phyloP scores from a whole-genome alignment of 179 eudicot species.

The Camellia oleifera region DNA sequence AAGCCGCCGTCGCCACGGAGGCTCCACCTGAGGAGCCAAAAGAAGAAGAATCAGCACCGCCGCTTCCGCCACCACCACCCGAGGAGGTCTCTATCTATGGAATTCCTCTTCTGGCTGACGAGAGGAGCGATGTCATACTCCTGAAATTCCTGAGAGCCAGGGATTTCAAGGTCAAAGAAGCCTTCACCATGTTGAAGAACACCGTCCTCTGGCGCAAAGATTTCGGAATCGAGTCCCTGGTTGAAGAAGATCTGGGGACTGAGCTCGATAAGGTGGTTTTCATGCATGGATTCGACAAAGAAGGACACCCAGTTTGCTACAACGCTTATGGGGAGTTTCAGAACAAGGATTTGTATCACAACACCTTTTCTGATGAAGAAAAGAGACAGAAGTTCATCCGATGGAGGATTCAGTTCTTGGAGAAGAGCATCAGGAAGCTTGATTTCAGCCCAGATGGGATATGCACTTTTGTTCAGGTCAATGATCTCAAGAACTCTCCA shows the following conservation, averaged over 20 bases:
- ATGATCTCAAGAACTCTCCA: constrained; percentile 66
- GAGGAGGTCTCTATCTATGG: constrained; percentile 78
- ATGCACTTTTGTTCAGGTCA: constrained; percentile 59
- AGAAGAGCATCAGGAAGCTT: constrained; percentile 64
- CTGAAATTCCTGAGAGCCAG: constrained; percentile 77
- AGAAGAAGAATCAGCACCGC: not conserved
- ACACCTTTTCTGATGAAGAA: constrained; percentile 54
- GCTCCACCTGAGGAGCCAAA: constrained; percentile 12
- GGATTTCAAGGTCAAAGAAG: constrained; percentile 79
- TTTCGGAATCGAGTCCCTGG: constrained; percentile 47
- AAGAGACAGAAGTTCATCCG: constrained; percentile 50
- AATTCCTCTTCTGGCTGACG: constrained; percentile 63
- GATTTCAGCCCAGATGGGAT: constrained; percentile 54
- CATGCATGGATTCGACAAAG: constrained; percentile 54
- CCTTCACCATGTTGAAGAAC: constrained; percentile 62
- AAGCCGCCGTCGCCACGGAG: constrained; percentile 11
- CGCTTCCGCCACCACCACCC: constrained; percentile 26
- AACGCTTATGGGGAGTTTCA: constrained; percentile 64
- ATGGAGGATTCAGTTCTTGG: constrained; percentile 66
- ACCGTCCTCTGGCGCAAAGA: constrained; percentile 62
- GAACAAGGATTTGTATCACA: constrained; percentile 53
- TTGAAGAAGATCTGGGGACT: constrained; percentile 31
- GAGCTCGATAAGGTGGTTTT: constrained; percentile 47
- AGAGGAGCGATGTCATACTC: constrained; percentile 60
- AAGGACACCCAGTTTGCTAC: constrained; percentile 71